Evolutionary conservation across 2,329 filamentous ascomycete species (phyloP).

Genomic region (Penicillium frequentans): DNA sequence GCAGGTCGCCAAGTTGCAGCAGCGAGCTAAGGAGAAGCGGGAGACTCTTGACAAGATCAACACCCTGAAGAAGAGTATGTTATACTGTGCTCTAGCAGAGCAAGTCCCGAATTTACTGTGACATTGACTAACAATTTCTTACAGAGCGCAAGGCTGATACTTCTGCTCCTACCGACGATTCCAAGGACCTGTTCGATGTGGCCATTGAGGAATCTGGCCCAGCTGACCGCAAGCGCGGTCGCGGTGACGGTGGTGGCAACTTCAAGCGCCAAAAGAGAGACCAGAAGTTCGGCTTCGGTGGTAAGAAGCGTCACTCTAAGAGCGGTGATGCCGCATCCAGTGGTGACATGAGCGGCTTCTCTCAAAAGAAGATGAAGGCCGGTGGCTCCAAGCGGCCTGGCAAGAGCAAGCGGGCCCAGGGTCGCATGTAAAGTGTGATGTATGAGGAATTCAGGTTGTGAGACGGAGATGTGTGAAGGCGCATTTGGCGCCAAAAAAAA

Average conservation of each 20-base stretch:
- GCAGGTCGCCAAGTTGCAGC: conserved; percentile 92
- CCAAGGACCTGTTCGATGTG: conserved; percentile 83
- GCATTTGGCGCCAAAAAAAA: conserved; percentile 16
- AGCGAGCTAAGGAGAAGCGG: conserved; percentile 87
- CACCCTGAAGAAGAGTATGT: conserved; percentile 89
- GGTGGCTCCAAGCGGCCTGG: conserved; percentile 48
- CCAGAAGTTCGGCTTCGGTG: conserved; percentile 90
- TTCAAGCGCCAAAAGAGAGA: conserved; percentile 89
- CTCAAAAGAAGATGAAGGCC: conserved; percentile 80
- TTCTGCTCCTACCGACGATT: conserved; percentile 66
- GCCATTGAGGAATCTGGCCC: conserved; percentile 71
- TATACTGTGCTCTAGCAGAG: neutral
- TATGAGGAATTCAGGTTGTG: neutral
- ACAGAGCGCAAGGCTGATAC: conserved; percentile 74
- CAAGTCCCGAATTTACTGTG: neutral
- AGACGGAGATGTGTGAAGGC: conserved; percentile 4
- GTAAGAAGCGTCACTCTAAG: conserved; percentile 90
- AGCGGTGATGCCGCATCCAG: conserved; percentile 84
- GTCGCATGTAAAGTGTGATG: conserved; percentile 1
- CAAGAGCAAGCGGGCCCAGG: conserved; percentile 48
- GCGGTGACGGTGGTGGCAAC: conserved; percentile 44
- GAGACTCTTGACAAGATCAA: conserved; percentile 96
- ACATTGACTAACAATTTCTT: neutral
- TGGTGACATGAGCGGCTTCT: conserved; percentile 78
- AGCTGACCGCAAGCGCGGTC: conserved; percentile 49